Evolutionary conservation across 441 rosid genomes (phyloP).

Genomic region (Croton laevigatus): DNA sequence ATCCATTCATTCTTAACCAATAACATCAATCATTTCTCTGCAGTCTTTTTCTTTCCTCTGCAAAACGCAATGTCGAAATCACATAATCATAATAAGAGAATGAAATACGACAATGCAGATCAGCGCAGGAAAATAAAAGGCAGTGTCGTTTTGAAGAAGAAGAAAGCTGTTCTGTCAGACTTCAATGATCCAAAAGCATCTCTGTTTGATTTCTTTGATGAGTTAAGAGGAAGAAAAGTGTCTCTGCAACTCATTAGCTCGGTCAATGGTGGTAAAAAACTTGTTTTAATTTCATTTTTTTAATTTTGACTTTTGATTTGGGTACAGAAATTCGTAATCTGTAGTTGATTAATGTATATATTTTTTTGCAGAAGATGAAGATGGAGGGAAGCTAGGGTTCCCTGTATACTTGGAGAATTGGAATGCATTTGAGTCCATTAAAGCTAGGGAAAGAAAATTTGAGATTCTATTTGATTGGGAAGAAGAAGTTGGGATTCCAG

Average conservation of each 20-base stretch:
- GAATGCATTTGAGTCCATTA: not conserved
- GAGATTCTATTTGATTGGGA: slow-evolving; percentile 16
- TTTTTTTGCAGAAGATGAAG: not conserved
- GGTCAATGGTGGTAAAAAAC: slow-evolving; percentile 6
- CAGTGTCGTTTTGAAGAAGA: slow-evolving; percentile 9
- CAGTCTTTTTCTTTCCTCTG: not conserved
- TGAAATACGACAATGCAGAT: not conserved
- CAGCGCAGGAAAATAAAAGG: slow-evolving; percentile 6
- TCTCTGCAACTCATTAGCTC: slow-evolving; percentile 13
- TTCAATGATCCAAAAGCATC: not conserved
- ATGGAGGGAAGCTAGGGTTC: slow-evolving; percentile 9
- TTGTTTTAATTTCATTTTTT: not conserved
- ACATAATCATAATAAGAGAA: slow-evolving; percentile 10
- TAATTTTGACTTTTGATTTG: not conserved
- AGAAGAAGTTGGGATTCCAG: slow-evolving; percentile 21
- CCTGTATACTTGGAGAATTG: slow-evolving; percentile 13
- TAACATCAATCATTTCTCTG: not conserved
- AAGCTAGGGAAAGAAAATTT: not conserved
- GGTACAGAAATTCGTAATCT: not conserved
- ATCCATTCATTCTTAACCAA: not conserved
- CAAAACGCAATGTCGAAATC: not conserved
- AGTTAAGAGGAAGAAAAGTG: slow-evolving; percentile 2
- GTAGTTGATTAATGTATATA: not conserved
- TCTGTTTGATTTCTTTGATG: slow-evolving; percentile 13
- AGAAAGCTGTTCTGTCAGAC: not conserved